These are phyloP conservation scores for Sugiyamaella pinicola DNA, from an alignment of 1,139 yeast genomes.

Conservation along the genomic window DNA sequence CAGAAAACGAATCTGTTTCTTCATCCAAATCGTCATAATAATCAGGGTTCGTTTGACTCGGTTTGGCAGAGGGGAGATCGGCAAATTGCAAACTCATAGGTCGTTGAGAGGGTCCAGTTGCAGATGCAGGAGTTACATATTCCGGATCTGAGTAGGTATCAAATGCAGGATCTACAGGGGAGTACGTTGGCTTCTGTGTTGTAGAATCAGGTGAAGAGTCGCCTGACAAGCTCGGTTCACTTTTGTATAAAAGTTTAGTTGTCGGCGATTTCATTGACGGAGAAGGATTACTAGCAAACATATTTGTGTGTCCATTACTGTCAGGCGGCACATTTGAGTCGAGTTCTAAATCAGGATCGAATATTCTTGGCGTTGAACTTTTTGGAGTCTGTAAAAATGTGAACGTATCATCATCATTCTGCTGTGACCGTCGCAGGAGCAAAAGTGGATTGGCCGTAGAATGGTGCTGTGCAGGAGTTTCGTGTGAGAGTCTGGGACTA, in stretches of 20 bases:
- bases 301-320: too few relatives aligned
- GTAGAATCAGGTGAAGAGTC: too few relatives aligned
- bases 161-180: neutral
- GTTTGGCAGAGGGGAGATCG: neutral
- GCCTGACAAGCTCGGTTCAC: too few relatives aligned
- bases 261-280: neutral
- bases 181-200: neutral
- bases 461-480: neutral
- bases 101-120: neutral
- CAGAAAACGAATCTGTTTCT: conserved; percentile 4
- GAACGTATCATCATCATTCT: conserved; percentile 2
- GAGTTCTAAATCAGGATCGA: too few relatives aligned
- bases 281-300: too few relatives aligned
- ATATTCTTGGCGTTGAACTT: too few relatives aligned
- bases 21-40: conserved; percentile 9
- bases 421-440: too few relatives aligned
- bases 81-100: conserved; percentile 12
- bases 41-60: neutral
- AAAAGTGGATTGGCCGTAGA: too few relatives aligned
- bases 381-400: neutral
- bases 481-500: neutral
- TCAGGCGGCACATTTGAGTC: too few relatives aligned
- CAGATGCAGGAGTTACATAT: too few relatives aligned
- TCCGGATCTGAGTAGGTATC: neutral
- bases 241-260: neutral